Evolutionary conservation across 2,329 filamentous ascomycete species (phyloP).

Genomic region (Neofusicoccum cordaticola): DNA sequence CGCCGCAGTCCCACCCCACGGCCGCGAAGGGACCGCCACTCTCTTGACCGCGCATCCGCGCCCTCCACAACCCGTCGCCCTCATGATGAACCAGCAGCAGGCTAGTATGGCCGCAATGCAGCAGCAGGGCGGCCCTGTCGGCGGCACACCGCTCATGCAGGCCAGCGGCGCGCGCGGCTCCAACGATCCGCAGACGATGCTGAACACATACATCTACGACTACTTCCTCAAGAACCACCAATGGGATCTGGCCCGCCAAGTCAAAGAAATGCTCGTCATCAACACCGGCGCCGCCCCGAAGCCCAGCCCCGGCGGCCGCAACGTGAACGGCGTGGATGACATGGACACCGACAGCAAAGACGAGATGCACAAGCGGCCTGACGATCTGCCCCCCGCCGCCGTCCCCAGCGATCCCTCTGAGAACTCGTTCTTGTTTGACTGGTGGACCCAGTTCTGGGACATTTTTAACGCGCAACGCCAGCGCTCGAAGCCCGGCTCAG

Average conservation of each 20-base stretch:
- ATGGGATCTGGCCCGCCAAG: constrained; percentile 75
- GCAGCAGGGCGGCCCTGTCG: constrained; percentile 62
- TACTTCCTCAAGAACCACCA: constrained; percentile 85
- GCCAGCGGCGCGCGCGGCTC: constrained; percentile 38
- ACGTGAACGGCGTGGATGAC: constrained; percentile 67
- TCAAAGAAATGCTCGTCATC: constrained; percentile 53
- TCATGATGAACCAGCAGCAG: constrained; percentile 49
- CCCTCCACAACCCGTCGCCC: constrained; percentile 4
- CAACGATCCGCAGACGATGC: constrained; percentile 49
- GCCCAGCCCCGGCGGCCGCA: constrained; percentile 60
- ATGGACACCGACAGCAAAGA: constrained; percentile 86
- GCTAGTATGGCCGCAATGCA: constrained; percentile 67
- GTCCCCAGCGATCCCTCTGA: constrained; percentile 61
- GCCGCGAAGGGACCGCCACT: constrained; percentile 7
- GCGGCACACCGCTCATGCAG: constrained; percentile 66
- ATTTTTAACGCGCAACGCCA: constrained; percentile 78
- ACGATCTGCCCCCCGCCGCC: constrained; percentile 74
- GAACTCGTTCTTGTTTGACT: constrained; percentile 89
- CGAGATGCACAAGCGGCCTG: constrained; percentile 71
- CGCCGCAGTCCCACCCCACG: constrained; percentile 1
- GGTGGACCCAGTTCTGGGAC: constrained; percentile 98
- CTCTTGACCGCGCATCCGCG: constrained; percentile 7
- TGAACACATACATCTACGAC: constrained; percentile 89
- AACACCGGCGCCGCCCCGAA: constrained; percentile 54
- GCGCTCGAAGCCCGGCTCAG: constrained; percentile 44